These are phyloP conservation scores for Lotmaria passim DNA, from an alignment of 208 protist species.

Conservation along the genomic window DNA sequence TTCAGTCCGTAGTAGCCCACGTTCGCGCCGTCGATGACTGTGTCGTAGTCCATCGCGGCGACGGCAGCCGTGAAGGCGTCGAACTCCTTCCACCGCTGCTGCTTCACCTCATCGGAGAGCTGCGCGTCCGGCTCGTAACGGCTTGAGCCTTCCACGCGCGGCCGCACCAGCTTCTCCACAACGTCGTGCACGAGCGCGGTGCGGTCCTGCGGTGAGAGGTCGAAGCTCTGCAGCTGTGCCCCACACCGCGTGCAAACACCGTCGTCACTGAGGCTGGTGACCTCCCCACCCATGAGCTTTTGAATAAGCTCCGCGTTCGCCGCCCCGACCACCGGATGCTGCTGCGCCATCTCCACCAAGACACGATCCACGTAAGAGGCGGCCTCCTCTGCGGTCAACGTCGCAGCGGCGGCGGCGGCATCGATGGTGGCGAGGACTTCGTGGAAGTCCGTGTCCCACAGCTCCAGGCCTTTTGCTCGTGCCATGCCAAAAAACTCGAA, in stretches of 20 bases:
- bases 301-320: conserved; percentile 60
- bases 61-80: conserved; percentile 56
- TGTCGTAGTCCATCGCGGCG: conserved; percentile 57
- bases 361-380: background rate
- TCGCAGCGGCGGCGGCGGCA: background rate
- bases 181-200: conserved; percentile 65
- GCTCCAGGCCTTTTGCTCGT: conserved; percentile 46
- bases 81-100: conserved; percentile 57
- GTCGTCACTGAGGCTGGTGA: conserved; percentile 25
- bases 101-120: conserved; percentile 44
- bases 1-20: conserved; percentile 86
- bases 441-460: conserved; percentile 86
- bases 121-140: conserved; percentile 63
- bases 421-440: conserved; percentile 51
- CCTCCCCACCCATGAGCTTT: conserved; percentile 50
- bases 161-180: conserved; percentile 70
- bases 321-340: conserved; percentile 79
- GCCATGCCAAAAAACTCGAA: conserved; percentile 53
- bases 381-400: background rate
- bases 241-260: conserved; percentile 58
- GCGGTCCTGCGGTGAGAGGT: conserved; percentile 56
- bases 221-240: conserved; percentile 58
- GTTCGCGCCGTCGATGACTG: conserved; percentile 83
- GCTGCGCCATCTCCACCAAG: conserved; percentile 56
- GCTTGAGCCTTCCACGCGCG: conserved; percentile 50